phyloP scores from a whole-genome alignment of 2,329 filamentous ascomycete genomes.

The Epichloe elymi region DNA sequence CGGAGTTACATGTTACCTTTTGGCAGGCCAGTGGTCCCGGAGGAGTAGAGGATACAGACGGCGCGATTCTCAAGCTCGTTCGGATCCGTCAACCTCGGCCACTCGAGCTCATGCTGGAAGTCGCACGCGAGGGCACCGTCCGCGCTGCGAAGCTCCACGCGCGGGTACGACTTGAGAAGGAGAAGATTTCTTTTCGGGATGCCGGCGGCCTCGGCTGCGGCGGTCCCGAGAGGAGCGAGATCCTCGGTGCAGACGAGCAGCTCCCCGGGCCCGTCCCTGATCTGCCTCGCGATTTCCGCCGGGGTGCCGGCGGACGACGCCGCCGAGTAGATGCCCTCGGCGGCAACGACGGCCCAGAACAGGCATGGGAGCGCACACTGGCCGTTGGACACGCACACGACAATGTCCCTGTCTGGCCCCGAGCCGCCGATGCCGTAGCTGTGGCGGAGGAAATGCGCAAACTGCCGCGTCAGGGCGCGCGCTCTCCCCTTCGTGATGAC shows the following conservation, averaged over 20 bases:
- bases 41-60: constrained; percentile 33
- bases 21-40: constrained; percentile 34
- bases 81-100: constrained; percentile 39
- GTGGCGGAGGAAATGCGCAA: constrained; percentile 40
- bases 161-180: constrained; percentile 29
- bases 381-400: constrained; percentile 42
- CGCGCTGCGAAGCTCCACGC: constrained; percentile 14
- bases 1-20: constrained; percentile 20
- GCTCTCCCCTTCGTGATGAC: constrained; percentile 38
- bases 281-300: constrained; percentile 34
- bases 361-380: constrained; percentile 39
- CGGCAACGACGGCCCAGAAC: constrained; percentile 44
- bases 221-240: constrained; percentile 30
- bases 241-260: constrained; percentile 34
- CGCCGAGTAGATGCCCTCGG: constrained; percentile 45
- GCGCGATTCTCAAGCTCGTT: constrained; percentile 26
- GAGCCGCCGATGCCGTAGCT: constrained; percentile 36
- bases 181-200: constrained; percentile 34
- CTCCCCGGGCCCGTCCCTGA: constrained; percentile 23
- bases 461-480: constrained; percentile 33
- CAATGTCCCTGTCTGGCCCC: constrained; percentile 37
- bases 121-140: constrained; percentile 13
- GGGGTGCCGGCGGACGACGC: constrained; percentile 36
- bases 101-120: constrained; percentile 29
- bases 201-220: constrained; percentile 33